These are phyloP conservation scores for Cercospora nicotianae DNA, from an alignment of 2,329 filamentous ascomycete species.

Conservation along the genomic window DNA sequence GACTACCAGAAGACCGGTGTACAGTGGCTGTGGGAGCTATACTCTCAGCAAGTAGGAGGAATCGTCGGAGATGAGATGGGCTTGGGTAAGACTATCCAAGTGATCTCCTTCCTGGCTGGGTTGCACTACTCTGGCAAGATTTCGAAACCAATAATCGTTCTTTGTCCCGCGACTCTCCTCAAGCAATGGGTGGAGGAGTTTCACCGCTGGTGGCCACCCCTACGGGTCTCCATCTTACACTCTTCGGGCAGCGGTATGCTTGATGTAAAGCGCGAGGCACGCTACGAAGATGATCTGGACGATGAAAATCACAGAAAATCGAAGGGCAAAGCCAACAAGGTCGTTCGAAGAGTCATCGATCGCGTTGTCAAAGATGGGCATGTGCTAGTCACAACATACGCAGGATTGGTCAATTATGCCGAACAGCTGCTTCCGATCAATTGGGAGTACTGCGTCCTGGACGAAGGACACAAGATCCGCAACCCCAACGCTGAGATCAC, in stretches of 20 bases:
- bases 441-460: conserved; percentile 92
- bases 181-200: conserved; percentile 99
- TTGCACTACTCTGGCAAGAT: conserved; percentile 89
- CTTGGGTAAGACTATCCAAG: conserved; percentile 87
- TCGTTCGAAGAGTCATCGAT: conserved; percentile 77
- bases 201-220: conserved; percentile 98
- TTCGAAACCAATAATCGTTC: conserved; percentile 80
- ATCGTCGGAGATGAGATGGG: conserved; percentile 99
- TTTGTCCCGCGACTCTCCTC: conserved; percentile 91
- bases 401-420: conserved; percentile 89
- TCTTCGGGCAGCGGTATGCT: conserved; percentile 96
- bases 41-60: conserved; percentile 84
- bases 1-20: conserved; percentile 97
- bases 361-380: conserved; percentile 82
- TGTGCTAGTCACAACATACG: conserved; percentile 92
- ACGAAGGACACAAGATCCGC: conserved; percentile 97
- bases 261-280: conserved; percentile 64
- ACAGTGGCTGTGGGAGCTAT: conserved; percentile 92
- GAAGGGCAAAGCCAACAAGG: conserved; percentile 60
- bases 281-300: conserved; percentile 63
- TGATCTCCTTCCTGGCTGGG: conserved; percentile 80
- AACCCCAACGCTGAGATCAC: conserved; percentile 96
- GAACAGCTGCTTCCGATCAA: conserved; percentile 77
- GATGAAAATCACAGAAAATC: conserved; percentile 32
- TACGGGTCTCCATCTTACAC: conserved; percentile 91